Evolutionary conservation across 306 rosid genomes (phyloP), one percentile per base, ranked within the genome.

Genomic region (Citrullus mucosospermus): DNA sequence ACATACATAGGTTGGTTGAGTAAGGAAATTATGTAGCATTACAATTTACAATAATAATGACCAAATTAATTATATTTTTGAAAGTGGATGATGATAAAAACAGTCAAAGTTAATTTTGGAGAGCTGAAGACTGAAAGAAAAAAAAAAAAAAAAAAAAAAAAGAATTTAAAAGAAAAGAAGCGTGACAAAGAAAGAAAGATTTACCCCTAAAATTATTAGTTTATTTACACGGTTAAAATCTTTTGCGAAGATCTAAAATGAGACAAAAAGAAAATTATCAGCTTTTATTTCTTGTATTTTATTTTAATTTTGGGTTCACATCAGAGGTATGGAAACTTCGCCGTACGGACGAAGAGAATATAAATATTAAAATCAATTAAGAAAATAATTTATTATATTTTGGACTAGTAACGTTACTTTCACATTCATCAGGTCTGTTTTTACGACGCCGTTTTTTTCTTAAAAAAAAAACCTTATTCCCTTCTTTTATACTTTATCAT

Each of bases 401-500:
- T 69, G 14, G 55, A 66, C 28, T 15, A 53, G 57, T 12, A 46
- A 70, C 20, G 75, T 68, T n/a, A 30, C 75, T 68, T 69, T 69
- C 75, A 17, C 18, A n/a, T 41, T 18, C 46, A 41, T 39, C 32
- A 67, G 34, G 18, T 50, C 25, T n/a, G 6, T 2, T 36, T 50
- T 72, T 72, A 72, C 77, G 77, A 50, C 77, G 77, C 17, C 60
- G 77, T 72, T 72, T 71, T 72, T 25, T 25, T 25, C 1, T 25
- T 25, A 25, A 25, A 25, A 25, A 25, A 50, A 72, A 48, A 72
- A 34, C 66, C 28, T 25, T 60, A 77, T 60, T 77, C 79, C 43
- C 78, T 58, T 68, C 83, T 77, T 79, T 82, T 81, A 82, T 15
- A 77, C 87, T 82, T 88, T 87, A 28, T 80, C 80, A 82, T 85